phyloP scores from a whole-genome alignment of 2,329 filamentous ascomycete species.

The Capronia americana region DNA sequence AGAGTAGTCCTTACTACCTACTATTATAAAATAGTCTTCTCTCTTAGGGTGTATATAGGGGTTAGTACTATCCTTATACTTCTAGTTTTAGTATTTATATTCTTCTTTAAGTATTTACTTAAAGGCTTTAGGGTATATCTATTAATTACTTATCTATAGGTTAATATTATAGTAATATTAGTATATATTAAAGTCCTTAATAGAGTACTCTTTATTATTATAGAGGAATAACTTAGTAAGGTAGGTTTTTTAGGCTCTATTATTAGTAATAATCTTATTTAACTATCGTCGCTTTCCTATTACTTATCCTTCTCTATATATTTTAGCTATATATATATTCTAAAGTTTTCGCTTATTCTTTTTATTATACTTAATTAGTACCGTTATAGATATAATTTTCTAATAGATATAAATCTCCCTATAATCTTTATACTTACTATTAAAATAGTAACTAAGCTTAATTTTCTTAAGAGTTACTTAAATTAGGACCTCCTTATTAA shows the following conservation, averaged over 20 bases:
- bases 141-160: no score
- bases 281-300: background rate
- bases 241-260: background rate
- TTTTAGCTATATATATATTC: no score
- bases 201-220: background rate
- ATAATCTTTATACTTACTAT: background rate
- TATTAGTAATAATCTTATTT: background rate
- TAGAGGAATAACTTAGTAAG: background rate
- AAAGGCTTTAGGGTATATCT: background rate
- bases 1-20: no score
- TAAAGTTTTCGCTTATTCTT: no score
- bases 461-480: no score
- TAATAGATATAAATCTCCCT: background rate
- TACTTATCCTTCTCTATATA: background rate
- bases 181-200: no score
- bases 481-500: no score
- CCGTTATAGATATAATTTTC: background rate
- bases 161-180: background rate
- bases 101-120: background rate
- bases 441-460: no score
- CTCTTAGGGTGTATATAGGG: no score
- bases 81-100: background rate
- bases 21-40: no score
- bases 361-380: no score
- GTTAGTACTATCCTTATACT: no score